A percentile compares a stretch with the other conserved stretches of the same genome.
phyloP scores from a whole-genome alignment of 495 filamentous ascomycete genomes.

The Aspergillus cavernicola region DNA sequence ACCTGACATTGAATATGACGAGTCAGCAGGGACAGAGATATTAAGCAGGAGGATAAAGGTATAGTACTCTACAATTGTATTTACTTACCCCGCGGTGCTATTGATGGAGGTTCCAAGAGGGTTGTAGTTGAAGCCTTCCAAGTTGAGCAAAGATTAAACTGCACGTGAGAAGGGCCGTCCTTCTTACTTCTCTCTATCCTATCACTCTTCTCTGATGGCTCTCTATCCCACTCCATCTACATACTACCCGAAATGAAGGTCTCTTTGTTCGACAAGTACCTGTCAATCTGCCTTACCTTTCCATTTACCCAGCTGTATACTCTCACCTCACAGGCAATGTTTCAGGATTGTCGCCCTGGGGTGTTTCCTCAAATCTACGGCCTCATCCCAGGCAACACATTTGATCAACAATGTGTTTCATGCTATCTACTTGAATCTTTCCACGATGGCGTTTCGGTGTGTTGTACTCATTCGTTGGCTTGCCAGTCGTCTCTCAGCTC shows the following conservation, averaged over 20 bases:
- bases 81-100: not conserved
- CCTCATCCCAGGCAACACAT: not conserved
- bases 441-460: not conserved
- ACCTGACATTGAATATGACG: constrained; percentile 32
- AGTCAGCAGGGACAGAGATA: constrained; percentile 38
- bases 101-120: no score
- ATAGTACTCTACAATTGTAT: constrained; percentile 4
- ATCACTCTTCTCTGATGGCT: not conserved
- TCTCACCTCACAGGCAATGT: not conserved
- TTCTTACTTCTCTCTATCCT: not conserved
- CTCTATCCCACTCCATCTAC: no score
- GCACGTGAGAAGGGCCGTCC: no score
- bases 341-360: not conserved
- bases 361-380: not conserved
- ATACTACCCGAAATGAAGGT: no score
- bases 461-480: not conserved
- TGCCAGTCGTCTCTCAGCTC: not conserved
- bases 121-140: no score
- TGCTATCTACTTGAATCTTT: not conserved
- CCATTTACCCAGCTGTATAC: not conserved
- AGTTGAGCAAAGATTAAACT: no score
- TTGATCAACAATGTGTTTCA: not conserved
- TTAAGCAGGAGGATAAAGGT: constrained; percentile 36
- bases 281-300: no score
- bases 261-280: not conserved